Conservation (phyloP, 202 grass and related monocot species). For the Digitaria exilis region DNA sequence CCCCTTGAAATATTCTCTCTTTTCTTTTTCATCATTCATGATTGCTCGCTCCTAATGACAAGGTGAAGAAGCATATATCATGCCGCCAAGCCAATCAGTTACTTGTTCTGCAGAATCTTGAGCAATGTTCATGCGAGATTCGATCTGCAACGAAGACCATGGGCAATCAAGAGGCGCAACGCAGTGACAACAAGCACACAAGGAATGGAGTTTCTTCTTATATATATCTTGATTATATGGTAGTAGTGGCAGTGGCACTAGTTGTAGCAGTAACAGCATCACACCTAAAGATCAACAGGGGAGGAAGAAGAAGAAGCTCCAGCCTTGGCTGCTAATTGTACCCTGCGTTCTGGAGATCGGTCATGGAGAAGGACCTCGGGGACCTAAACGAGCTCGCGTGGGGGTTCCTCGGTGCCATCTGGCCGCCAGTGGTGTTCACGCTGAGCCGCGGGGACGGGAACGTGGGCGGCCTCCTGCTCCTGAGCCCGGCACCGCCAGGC, state of each 20-base stretch:
- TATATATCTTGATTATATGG: slow-evolving; percentile 45
- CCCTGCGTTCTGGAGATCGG: slow-evolving; percentile 61
- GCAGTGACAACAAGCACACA: slow-evolving; percentile 18
- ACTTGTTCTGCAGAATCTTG: not conserved
- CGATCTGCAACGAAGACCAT: not conserved
- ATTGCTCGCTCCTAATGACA: not conserved
- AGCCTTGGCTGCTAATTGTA: slow-evolving; percentile 28
- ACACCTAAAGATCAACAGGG: slow-evolving; percentile 34
- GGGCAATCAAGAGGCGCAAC: not conserved
- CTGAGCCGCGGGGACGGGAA: slow-evolving; percentile 48
- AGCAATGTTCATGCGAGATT: slow-evolving; percentile 11
- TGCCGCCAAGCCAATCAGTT: not conserved
- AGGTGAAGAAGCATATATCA: no score
- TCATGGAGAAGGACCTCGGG: slow-evolving; percentile 67
- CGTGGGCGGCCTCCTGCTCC: slow-evolving; percentile 14
- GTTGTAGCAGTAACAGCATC: slow-evolving; percentile 17
- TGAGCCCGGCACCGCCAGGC: not conserved
- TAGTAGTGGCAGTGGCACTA: slow-evolving; percentile 8
- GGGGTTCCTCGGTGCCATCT: slow-evolving; percentile 30
- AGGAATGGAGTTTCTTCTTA: slow-evolving; percentile 36
- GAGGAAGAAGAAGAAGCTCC: not conserved
- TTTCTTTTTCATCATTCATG: not conserved
- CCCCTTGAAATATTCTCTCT: not conserved
- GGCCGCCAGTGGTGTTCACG: slow-evolving; percentile 27
- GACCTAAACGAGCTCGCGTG: slow-evolving; percentile 41